Base-by-base conservation (phyloP, 73 alveolate genomes). In the Blepharisma japonicum region DNA sequence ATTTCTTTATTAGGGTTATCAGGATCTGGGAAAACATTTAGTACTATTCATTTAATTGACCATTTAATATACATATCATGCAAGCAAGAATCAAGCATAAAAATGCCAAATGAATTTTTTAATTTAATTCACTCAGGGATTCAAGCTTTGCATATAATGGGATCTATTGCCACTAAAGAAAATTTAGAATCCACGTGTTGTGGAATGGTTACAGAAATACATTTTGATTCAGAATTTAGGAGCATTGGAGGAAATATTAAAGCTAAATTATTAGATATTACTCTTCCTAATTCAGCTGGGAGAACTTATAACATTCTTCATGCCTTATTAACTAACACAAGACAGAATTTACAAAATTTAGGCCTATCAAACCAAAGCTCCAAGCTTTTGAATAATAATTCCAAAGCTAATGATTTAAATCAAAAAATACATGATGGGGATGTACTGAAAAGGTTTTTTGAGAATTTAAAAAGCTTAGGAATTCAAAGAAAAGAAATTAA, bases 1-100 rank as follows among this genome's bases (percentile, higher is more conserved):
- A 61, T 61, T 25, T 18, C 74, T 0, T 4, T 61, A 39, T 61
- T 61, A 25, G 74, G 74, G 47, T 61, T 9, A 8, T 61, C 74
- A 61, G 74, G 74, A 14, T n/a, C 74, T 8, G 74, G 74, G 47
- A 61, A 61, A 48, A 61, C 74, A 0, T 61, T 61, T 61, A 9
- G 47, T 14, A 39, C 74, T 14, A 25, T 61, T 5, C 74, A 61
- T 25, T 25, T 61, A 18, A 8, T 61, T 14, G 74, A 61, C 74
- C 74, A 61, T 61, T 61, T 61, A 61, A 9, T 11, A n/a, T 25
- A 61, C 47, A n/a, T 20, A 25, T n/a, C 74, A 61, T 32, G 42
- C 42, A 32, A 32, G 3, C 42, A 32, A 32, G 42, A 32, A 32
- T 32, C 42, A 32, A 32, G 42, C 42, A 1, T 32, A 32, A 25